phyloP scores from a whole-genome alignment of 345 rosid species.

The Erysimum cheiranthoides region DNA sequence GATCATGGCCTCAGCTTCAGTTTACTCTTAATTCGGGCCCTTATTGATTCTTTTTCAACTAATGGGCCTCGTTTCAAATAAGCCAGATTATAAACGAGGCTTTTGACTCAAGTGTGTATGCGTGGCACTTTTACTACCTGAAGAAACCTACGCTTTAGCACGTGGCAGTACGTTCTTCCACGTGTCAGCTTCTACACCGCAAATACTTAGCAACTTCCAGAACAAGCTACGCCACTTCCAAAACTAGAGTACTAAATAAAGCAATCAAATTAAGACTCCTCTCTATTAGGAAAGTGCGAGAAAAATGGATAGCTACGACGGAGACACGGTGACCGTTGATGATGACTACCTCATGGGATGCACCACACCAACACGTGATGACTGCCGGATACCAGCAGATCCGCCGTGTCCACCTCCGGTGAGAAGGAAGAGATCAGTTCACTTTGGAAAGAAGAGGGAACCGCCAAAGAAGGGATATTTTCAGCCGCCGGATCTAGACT shows the following conservation, averaged over 20 bases:
- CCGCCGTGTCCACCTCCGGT: slow-evolving; percentile 67
- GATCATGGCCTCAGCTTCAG: neutral
- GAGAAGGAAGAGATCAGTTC: slow-evolving; percentile 53
- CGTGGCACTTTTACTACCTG: slow-evolving; percentile 35
- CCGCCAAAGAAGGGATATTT: slow-evolving; percentile 71
- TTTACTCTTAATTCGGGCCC: neutral
- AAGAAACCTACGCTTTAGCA: slow-evolving; percentile 24
- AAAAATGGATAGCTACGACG: slow-evolving; percentile 29
- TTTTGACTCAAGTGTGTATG: slow-evolving; percentile 12
- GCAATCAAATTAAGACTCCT: neutral
- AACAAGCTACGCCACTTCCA: slow-evolving; percentile 41
- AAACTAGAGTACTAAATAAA: slow-evolving; percentile 10
- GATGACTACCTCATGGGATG: slow-evolving; percentile 49
- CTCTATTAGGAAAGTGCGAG: neutral
- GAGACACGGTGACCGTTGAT: slow-evolving; percentile 14
- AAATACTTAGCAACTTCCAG: slow-evolving; percentile 41
- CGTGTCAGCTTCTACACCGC: slow-evolving; percentile 38
- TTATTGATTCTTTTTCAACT: neutral
- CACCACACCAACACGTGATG: slow-evolving; percentile 61
- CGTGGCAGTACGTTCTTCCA: slow-evolving; percentile 31
- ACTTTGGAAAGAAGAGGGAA: slow-evolving; percentile 12
- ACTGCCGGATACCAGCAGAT: slow-evolving; percentile 47
- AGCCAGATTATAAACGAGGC: slow-evolving; percentile 18
- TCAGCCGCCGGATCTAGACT: slow-evolving; percentile 75
- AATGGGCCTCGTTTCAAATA: slow-evolving; percentile 19